phyloP scores from a whole-genome alignment of 192 early-diverging fungal genomes.

The Chytriomyces confervae region DNA sequence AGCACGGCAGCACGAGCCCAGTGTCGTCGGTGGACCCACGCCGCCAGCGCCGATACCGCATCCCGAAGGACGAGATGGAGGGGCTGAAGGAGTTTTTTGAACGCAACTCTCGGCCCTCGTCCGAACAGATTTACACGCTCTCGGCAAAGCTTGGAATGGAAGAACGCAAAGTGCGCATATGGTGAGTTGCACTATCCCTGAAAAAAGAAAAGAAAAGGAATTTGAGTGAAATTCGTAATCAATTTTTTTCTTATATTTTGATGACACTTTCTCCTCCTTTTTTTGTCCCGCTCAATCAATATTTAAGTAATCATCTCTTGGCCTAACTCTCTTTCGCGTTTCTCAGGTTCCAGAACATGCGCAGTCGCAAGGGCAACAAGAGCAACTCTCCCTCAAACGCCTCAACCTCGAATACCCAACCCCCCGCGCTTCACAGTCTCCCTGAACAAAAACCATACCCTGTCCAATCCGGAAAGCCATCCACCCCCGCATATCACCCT shows the following conservation, averaged over 20 bases:
- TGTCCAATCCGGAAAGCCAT: background rate
- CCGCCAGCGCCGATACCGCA: background rate
- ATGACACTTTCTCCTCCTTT: background rate
- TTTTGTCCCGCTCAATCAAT: background rate
- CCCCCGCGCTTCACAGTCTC: background rate
- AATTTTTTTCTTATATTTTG: background rate
- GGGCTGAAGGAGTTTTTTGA: constrained; percentile 13
- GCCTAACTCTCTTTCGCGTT: no score
- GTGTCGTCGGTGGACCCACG: background rate
- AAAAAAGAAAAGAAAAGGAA: background rate
- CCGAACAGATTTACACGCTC: background rate
- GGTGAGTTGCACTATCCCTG: background rate
- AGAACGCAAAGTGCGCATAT: constrained; percentile 16
- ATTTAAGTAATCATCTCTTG: background rate
- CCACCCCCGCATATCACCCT: background rate
- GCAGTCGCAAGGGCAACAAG: background rate
- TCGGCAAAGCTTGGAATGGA: constrained; percentile 10
- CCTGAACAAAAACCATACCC: background rate
- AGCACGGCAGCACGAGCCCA: background rate
- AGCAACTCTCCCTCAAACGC: background rate
- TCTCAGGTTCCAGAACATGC: background rate
- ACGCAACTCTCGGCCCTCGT: background rate
- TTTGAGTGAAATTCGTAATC: background rate
- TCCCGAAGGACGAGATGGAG: constrained; percentile 23
- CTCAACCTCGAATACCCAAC: background rate